phyloP scores from a whole-genome alignment of 2,329 filamentous ascomycete genomes.

The Talaromyces funiculosus region DNA sequence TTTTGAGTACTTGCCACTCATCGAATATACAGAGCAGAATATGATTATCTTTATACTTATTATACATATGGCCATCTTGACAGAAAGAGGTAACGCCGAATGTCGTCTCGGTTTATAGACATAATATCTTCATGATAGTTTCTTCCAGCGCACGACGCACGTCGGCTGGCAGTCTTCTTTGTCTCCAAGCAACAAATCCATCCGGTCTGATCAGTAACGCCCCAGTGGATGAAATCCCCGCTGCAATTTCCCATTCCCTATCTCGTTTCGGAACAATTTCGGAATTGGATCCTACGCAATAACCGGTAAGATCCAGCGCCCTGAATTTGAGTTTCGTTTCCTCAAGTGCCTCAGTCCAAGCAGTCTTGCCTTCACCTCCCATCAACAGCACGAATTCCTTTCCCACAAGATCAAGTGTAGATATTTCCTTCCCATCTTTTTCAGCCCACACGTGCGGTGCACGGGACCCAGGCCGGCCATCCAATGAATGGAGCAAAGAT shows the following conservation, averaged over 20 bases:
- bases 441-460: constrained; percentile 9
- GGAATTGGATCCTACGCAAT: neutral
- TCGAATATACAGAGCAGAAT: neutral
- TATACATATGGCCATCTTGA: neutral
- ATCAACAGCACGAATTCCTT: constrained; percentile 8
- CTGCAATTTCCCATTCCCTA: constrained; percentile 6
- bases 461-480: constrained; percentile 7
- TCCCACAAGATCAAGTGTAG: constrained; percentile 6
- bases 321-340: neutral
- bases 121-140: neutral
- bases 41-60: neutral
- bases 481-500: constrained; percentile 10
- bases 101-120: neutral
- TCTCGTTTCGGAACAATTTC: neutral
- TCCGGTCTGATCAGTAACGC: constrained; percentile 6
- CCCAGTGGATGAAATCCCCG: constrained; percentile 8
- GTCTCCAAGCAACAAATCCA: constrained; percentile 11
- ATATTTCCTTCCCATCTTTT: constrained; percentile 5
- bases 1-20: neutral
- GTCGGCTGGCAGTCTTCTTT: neutral
- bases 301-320: neutral
- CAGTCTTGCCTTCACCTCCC: neutral
- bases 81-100: neutral
- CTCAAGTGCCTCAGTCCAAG: constrained; percentile 2
- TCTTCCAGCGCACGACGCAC: neutral